These are phyloP conservation scores for Candida sp. DNA, from an alignment of 1,139 yeast genomes.

Conservation along the genomic window DNA sequence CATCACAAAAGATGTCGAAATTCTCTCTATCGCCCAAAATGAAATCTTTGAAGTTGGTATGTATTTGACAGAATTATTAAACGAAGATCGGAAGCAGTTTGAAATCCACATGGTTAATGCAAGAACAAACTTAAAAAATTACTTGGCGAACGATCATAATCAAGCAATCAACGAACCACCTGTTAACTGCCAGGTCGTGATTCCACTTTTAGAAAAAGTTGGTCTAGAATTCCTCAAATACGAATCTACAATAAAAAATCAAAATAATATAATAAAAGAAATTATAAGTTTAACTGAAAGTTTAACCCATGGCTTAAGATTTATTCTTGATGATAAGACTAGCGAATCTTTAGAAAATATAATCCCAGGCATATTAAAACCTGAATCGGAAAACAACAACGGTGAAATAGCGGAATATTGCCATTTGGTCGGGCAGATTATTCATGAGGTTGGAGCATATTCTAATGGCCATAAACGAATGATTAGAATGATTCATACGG, in stretches of 20 bases:
- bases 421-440: not conserved
- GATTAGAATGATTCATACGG: not conserved
- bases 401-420: not conserved
- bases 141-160: not conserved
- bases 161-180: not conserved
- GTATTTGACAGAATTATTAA: not conserved
- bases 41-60: conserved; percentile 1
- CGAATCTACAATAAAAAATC: not conserved
- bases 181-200: not conserved
- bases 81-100: not conserved
- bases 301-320: not conserved
- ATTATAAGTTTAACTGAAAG: not conserved
- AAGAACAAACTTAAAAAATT: not conserved
- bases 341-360: not conserved
- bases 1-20: not conserved
- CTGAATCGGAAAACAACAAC: not conserved
- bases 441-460: not conserved
- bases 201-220: not conserved
- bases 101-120: not conserved
- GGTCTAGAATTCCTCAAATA: not conserved
- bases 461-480: not conserved
- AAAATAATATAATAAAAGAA: not conserved
- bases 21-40: not conserved
- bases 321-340: not conserved
- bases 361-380: not conserved